Base-by-base conservation (phyloP, 2,329 filamentous ascomycete species). In the Corinectria fuckeliana region DNA sequence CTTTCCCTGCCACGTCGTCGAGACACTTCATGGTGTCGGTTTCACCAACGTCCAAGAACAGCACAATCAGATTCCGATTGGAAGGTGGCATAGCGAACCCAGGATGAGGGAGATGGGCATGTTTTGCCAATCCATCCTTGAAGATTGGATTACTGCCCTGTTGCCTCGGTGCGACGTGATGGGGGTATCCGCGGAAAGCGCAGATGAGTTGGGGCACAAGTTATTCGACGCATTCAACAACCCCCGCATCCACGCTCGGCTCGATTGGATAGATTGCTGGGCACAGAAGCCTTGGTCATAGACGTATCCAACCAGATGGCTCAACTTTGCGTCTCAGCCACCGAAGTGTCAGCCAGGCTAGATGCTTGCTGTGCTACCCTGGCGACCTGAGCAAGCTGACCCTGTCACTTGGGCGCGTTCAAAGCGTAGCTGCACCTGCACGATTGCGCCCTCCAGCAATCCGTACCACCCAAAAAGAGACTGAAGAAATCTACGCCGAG, bases 201-300 rank as follows among this genome's bases (percentile, higher is more conserved):
- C 76, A 11, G 62, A 71, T 6, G 63, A 62, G 34, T 61, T 79
- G 44, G 70, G 68, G 16, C 66, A 74, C 30, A 65, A 72, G 16
- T 64, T 77, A 32, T 67, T 72, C 21, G 69, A 70, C 30, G 68
- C 73, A 5, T 66, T 77, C 50, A 70, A 73, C 41, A 68, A 78
- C 55, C 70, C 67, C 23, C 61, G 62, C 38, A 67, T 76, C 11
- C 76, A 76, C 54, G 74, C 69, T 20, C 72, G 70, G 38, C 67
- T 76, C 38, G 71, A 72, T 51, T 78, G 75, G 74, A 63, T 73
- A n/a, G 71, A 74, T 36, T 69, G 75, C 44, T 78, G 75, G 72
- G 77, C 72, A 2, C 76, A 78, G 48, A 78, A 77, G 57, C 75
- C 77, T 10, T 38, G 61, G 39, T 57, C 58, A 54, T 69, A 66